These are phyloP conservation scores for Hypoxylon sp. DNA, from an alignment of 2,329 filamentous ascomycete genomes.

Conservation along the genomic window DNA sequence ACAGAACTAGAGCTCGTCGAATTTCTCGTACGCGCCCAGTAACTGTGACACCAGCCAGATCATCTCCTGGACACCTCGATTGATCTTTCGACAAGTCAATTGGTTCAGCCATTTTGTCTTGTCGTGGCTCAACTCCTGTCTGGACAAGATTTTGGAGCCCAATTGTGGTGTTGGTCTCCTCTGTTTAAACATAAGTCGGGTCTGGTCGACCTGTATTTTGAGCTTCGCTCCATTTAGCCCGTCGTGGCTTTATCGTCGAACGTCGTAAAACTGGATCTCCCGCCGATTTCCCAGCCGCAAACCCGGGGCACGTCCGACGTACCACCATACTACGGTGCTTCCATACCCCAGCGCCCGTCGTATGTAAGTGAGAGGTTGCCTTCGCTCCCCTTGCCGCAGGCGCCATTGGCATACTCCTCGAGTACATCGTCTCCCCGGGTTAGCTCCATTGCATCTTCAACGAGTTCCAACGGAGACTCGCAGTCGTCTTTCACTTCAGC, in stretches of 20 bases:
- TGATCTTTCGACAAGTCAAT: constrained; percentile 38
- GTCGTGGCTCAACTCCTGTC: constrained; percentile 12
- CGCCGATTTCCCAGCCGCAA: constrained; percentile 86
- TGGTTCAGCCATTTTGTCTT: constrained; percentile 23
- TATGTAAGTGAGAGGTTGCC: constrained; percentile 82
- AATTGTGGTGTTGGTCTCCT: constrained; percentile 36
- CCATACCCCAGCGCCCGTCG: constrained; percentile 74
- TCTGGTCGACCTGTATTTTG: constrained; percentile 40
- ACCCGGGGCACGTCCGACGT: constrained; percentile 82
- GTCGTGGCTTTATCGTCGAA: constrained; percentile 59
- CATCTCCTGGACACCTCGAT: constrained; percentile 21
- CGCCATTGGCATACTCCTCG: constrained; percentile 78
- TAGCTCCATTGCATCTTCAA: constrained; percentile 78
- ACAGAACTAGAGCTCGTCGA: constrained; percentile 37
- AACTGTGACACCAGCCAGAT: constrained; percentile 26
- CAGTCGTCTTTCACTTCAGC: constrained; percentile 69
- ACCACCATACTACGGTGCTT: constrained; percentile 76
- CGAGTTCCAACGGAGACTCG: constrained; percentile 66
- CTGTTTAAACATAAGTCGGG: constrained; percentile 37
- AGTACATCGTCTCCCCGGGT: constrained; percentile 82
- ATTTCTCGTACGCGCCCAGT: constrained; percentile 35
- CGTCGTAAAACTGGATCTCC: constrained; percentile 94
- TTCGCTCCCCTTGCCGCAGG: constrained; percentile 77
- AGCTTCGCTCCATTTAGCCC: constrained; percentile 35
- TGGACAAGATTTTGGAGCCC: constrained; percentile 24